These are phyloP conservation scores for Brassica hybrid DNA, from an alignment of 441 rosid species.

Conservation along the genomic window DNA sequence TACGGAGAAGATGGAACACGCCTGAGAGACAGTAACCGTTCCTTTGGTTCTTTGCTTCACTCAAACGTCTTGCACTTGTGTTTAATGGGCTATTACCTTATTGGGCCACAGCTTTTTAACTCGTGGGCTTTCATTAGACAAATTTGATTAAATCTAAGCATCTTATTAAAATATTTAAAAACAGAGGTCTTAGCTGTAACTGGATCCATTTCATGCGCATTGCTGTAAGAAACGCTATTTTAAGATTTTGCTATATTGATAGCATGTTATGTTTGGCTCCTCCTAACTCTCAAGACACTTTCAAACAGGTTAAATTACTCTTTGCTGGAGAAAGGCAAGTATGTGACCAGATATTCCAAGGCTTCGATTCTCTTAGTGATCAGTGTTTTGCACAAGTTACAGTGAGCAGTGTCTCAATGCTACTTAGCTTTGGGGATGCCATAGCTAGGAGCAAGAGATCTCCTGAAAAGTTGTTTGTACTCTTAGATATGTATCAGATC, in stretches of 20 bases:
- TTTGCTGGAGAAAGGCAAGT: slow-evolving; percentile 93
- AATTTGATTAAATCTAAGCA: not conserved
- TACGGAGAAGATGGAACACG: slow-evolving; percentile 30
- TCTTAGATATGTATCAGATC: slow-evolving; percentile 97
- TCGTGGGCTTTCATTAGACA: not conserved
- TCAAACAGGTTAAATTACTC: slow-evolving; percentile 81
- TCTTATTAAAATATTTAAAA: not conserved
- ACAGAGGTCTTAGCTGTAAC: slow-evolving; percentile 22
- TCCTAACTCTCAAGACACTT: slow-evolving; percentile 36
- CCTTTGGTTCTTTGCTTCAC: slow-evolving; percentile 27
- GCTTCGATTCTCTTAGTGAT: slow-evolving; percentile 85
- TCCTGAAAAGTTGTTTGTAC: slow-evolving; percentile 96
- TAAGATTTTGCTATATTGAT: slow-evolving; percentile 77
- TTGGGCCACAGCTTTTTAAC: not conserved
- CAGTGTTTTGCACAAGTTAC: slow-evolving; percentile 93
- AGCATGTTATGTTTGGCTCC: slow-evolving; percentile 74
- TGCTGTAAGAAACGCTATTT: slow-evolving; percentile 74
- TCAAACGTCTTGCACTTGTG: slow-evolving; percentile 34
- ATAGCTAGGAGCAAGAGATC: slow-evolving; percentile 98
- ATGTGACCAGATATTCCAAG: slow-evolving; percentile 90
- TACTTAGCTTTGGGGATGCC: slow-evolving; percentile 99
- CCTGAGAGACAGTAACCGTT: slow-evolving; percentile 35
- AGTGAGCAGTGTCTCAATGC: slow-evolving; percentile 76
- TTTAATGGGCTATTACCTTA: not conserved
- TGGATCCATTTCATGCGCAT: slow-evolving; percentile 99